These are phyloP conservation scores for Fraxinus americana DNA, from an alignment of 257 asterid species.

Conservation along the genomic window DNA sequence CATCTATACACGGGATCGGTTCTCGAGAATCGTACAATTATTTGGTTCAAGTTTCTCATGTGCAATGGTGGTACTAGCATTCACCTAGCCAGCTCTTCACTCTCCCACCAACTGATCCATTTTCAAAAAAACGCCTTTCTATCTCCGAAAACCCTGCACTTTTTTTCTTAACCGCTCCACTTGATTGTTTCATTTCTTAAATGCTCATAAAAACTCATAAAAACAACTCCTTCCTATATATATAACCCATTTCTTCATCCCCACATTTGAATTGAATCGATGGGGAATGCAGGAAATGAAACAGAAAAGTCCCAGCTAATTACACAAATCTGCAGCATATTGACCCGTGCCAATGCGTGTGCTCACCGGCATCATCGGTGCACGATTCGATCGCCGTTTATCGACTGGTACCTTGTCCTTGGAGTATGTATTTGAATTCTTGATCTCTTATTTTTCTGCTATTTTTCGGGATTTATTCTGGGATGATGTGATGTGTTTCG, in stretches of 20 bases:
- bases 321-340: slow-evolving; percentile 50
- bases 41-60: slow-evolving; percentile 12
- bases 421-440: slow-evolving; percentile 39
- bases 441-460: neutral
- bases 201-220: slow-evolving; percentile 33
- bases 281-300: slow-evolving; percentile 44
- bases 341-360: slow-evolving; percentile 38
- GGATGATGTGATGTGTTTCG: neutral
- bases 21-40: slow-evolving; percentile 11
- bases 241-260: slow-evolving; percentile 29
- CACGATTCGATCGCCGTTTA: slow-evolving; percentile 33
- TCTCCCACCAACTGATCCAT: slow-evolving; percentile 34
- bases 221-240: neutral
- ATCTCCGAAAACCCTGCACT: slow-evolving; percentile 44
- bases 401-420: slow-evolving; percentile 76
- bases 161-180: slow-evolving; percentile 70
- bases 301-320: slow-evolving; percentile 56
- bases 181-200: slow-evolving; percentile 35
- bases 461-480: neutral
- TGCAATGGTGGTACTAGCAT: neutral
- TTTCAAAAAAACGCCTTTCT: slow-evolving; percentile 28
- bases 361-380: slow-evolving; percentile 34
- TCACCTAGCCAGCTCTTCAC: neutral
- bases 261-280: slow-evolving; percentile 21
- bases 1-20: neutral